phyloP scores from a whole-genome alignment of 805 yeast species.

The Candida xiaguanensis region DNA sequence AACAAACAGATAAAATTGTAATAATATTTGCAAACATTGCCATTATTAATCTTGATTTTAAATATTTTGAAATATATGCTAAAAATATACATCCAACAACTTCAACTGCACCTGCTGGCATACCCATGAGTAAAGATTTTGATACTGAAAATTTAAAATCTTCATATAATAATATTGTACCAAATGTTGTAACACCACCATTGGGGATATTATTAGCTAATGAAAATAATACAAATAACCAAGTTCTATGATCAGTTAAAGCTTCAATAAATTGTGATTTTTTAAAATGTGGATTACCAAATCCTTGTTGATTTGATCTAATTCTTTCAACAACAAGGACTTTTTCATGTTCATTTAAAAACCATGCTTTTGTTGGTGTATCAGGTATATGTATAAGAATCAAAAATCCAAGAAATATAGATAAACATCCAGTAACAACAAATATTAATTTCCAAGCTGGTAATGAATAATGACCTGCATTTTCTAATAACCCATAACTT shows the following conservation, averaged over 20 bases:
- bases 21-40: slow-evolving; percentile 21
- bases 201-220: slow-evolving; percentile 29
- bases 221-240: slow-evolving; percentile 29
- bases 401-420: slow-evolving; percentile 47
- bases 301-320: slow-evolving; percentile 37
- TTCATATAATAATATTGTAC: slow-evolving; percentile 27
- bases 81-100: slow-evolving; percentile 30
- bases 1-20: slow-evolving; percentile 22
- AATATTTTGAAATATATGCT: slow-evolving; percentile 20
- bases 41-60: slow-evolving; percentile 25
- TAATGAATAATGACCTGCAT: slow-evolving; percentile 36
- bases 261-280: slow-evolving; percentile 34
- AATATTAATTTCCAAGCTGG: slow-evolving; percentile 60
- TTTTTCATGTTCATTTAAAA: slow-evolving; percentile 32
- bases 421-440: slow-evolving; percentile 56
- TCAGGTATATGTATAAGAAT: slow-evolving; percentile 44
- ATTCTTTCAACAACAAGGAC: slow-evolving; percentile 30
- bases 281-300: slow-evolving; percentile 38
- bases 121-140: slow-evolving; percentile 39
- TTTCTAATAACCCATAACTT: slow-evolving; percentile 48
- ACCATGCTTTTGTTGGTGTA: slow-evolving; percentile 34
- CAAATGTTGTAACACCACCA: slow-evolving; percentile 35
- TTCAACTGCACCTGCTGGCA: slow-evolving; percentile 49
- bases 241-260: slow-evolving; percentile 30
- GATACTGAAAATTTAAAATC: slow-evolving; percentile 23